Conservation (phyloP, 2,329 filamentous ascomycete species). For the Stemphylium beticola region DNA sequence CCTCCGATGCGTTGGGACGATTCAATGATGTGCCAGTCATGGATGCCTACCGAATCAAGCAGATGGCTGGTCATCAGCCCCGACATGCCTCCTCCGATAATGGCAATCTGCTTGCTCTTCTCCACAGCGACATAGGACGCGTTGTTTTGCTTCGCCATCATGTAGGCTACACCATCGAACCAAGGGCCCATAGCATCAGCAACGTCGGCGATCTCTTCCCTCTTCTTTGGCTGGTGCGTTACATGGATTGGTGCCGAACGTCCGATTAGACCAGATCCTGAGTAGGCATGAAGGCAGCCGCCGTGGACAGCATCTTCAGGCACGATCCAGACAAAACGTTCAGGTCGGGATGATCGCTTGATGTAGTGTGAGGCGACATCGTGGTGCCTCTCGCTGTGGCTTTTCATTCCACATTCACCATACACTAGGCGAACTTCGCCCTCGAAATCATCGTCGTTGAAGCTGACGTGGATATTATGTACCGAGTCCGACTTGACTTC, state of each 20-base stretch:
- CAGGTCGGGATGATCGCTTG: slow-evolving; percentile 47
- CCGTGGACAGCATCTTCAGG: slow-evolving; percentile 48
- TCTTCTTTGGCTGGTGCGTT: slow-evolving; percentile 42
- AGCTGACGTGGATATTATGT: slow-evolving; percentile 58
- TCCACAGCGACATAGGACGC: slow-evolving; percentile 59
- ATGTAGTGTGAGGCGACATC: slow-evolving; percentile 50
- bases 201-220: slow-evolving; percentile 55
- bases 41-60: slow-evolving; percentile 62
- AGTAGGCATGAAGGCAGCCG: slow-evolving; percentile 56
- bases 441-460: slow-evolving; percentile 49
- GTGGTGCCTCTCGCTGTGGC: slow-evolving; percentile 50
- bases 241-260: slow-evolving; percentile 51
- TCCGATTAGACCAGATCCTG: slow-evolving; percentile 49
- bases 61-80: slow-evolving; percentile 64
- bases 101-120: slow-evolving; percentile 66
- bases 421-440: slow-evolving; percentile 55
- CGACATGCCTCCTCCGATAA: slow-evolving; percentile 70
- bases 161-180: slow-evolving; percentile 69
- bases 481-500: slow-evolving; percentile 50
- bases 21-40: slow-evolving; percentile 68
- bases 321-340: slow-evolving; percentile 57
- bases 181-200: slow-evolving; percentile 64
- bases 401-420: slow-evolving; percentile 51
- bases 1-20: slow-evolving; percentile 66
- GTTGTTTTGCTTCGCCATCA: slow-evolving; percentile 61